A percentile compares a stretch with the other conserved stretches of the same genome.
Conservation (phyloP, 129 eudicot species). For the Deinandra increscens region DNA sequence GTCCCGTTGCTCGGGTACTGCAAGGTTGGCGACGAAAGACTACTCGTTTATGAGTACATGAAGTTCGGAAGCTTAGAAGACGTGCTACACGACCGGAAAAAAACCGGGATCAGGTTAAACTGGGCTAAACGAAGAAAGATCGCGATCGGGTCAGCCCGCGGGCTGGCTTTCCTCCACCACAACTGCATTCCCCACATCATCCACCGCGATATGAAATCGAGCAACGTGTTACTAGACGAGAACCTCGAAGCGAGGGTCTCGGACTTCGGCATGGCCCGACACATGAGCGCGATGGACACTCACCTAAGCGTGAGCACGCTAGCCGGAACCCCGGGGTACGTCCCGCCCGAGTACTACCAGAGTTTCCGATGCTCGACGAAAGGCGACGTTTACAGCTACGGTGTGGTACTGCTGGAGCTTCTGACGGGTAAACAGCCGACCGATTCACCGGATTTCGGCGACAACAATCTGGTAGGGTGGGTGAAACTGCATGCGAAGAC, state of each 20-base stretch:
- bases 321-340: slow-evolving; percentile 97
- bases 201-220: slow-evolving; percentile 96
- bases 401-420: slow-evolving; percentile 88
- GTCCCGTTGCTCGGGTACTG: slow-evolving; percentile 92
- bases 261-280: slow-evolving; percentile 97
- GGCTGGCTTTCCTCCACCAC: slow-evolving; percentile 90
- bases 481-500: slow-evolving; percentile 61
- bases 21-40: slow-evolving; percentile 89
- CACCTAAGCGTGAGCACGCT: slow-evolving; percentile 95
- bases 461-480: slow-evolving; percentile 96
- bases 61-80: slow-evolving; percentile 90
- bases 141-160: slow-evolving; percentile 91
- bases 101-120: slow-evolving; percentile 56
- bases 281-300: slow-evolving; percentile 88
- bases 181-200: slow-evolving; percentile 91
- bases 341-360: slow-evolving; percentile 96
- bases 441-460: slow-evolving; percentile 90
- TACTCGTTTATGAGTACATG: slow-evolving; percentile 94
- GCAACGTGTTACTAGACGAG: slow-evolving; percentile 83
- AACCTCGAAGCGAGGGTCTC: slow-evolving; percentile 85
- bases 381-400: slow-evolving; percentile 97
- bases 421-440: slow-evolving; percentile 86
- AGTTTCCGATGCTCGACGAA: slow-evolving; percentile 85
- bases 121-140: slow-evolving; percentile 83
- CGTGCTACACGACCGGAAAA: slow-evolving; percentile 66